Evolutionary conservation across 1,139 yeast genomes (phyloP), one percentile per base, ranked within the genome.

Genomic region (Hyphopichia wangnamkhiaoensis): DNA sequence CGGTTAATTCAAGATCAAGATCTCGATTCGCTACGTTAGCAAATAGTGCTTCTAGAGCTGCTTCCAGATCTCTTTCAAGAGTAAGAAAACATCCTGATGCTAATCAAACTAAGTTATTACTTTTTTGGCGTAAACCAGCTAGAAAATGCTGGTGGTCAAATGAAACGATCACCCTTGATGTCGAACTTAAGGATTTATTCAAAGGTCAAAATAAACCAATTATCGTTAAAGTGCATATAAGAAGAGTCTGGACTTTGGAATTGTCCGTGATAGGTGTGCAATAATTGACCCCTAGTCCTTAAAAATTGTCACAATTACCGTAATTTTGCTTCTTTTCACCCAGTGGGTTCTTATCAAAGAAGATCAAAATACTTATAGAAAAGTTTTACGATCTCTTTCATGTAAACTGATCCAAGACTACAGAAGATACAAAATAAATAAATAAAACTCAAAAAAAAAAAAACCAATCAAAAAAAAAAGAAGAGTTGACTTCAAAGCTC

Each of bases 101-200:
- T 31, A 67, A 61, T 48, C 73, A 71, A 39, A 87, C 93, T 26
- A 93, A 94, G 58, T 74, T 94, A 39, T 72, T 94, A 29, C 70
- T 94, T 42, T 94, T 94, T 59, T 94, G 98, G 98, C 77, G 96
- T 47, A 93, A 93, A 58, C 99, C 99, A 0, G 99, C 99, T 1
- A 76, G 98, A 56, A 94, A 94, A 59, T 94, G 99, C 65, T 94
- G 99, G 99, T 94, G 99, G 99, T 84, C 87, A 10, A 85, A 84
- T 53, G 80, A 80, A 34, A 76, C 74, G 5, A 68, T 89, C 24
- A 74, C 72, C 26, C 68, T 85, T 8, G 58, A 52, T 14, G 46
- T 49, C 2, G 46, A 45, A 13, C 42, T 47, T 3, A 48, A 51
- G 10, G 45, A 61, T 7, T 62, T 79, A 36, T 38, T 40, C 14